These are phyloP conservation scores for Brassica napus DNA, from an alignment of 345 rosid species.

Conservation along the genomic window DNA sequence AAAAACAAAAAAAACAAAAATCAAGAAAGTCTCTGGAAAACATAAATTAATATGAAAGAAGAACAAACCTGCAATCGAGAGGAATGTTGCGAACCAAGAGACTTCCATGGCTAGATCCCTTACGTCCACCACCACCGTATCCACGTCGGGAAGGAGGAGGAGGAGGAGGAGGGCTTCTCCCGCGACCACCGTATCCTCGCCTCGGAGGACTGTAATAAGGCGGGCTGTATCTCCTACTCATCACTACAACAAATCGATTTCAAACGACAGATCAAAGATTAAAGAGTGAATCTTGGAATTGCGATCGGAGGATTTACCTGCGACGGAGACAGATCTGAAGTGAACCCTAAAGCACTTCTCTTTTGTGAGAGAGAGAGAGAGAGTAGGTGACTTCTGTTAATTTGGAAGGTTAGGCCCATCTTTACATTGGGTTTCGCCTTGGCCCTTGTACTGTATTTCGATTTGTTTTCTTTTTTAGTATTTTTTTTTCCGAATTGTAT, in stretches of 20 bases:
- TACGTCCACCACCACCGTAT: conserved; percentile 88
- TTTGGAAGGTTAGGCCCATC: conserved; percentile 4
- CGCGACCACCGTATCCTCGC: conserved; percentile 81
- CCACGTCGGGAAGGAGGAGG: conserved; percentile 72
- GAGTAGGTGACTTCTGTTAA: background rate
- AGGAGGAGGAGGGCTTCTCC: conserved; percentile 73
- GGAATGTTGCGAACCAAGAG: conserved; percentile 93
- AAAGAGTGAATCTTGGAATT: background rate
- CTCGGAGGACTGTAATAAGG: conserved; percentile 83
- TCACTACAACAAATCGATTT: conserved; percentile 21
- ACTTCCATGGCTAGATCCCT: conserved; percentile 74
- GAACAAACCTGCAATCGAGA: conserved; percentile 76
- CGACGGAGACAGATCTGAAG: conserved; percentile 34
- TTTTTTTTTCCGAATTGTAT: background rate
- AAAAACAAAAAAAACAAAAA: conserved; percentile 1
- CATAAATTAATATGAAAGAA: background rate
- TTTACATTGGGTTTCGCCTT: background rate
- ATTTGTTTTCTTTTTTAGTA: background rate
- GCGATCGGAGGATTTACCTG: conserved; percentile 9
- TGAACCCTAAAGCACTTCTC: conserved; percentile 1
- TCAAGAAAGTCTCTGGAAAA: background rate
- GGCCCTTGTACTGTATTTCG: background rate
- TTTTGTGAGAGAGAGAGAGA: background rate
- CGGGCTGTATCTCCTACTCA: conserved; percentile 87
- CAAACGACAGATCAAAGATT: conserved; percentile 10